A percentile compares a stretch with the other conserved stretches of the same genome.
These are phyloP conservation scores for Lyophyllum semitale DNA, from an alignment of 768 basidiomycete genomes.

Conservation along the genomic window DNA sequence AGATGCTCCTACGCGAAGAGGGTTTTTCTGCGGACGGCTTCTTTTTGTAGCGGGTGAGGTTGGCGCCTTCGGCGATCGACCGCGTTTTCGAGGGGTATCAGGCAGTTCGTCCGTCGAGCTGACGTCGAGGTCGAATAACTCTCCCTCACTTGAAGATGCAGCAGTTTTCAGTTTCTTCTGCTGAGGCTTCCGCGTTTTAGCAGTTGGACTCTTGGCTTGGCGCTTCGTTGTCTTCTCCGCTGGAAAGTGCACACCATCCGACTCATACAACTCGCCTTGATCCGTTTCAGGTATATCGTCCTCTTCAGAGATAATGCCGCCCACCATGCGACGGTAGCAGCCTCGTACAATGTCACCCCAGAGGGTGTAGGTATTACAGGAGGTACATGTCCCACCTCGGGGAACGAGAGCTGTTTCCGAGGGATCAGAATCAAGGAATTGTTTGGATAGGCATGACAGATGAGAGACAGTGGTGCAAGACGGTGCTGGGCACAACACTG, in stretches of 20 bases:
- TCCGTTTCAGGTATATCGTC: constrained; percentile 13
- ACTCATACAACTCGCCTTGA: constrained; percentile 33
- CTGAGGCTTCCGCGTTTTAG: constrained; percentile 2
- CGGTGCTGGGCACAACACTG: constrained; percentile 53
- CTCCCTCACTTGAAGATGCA: constrained; percentile 26
- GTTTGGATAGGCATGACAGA: constrained; percentile 53
- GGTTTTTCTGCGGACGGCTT: neutral
- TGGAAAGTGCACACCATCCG: constrained; percentile 19
- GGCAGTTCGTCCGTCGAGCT: constrained; percentile 16
- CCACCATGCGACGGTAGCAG: constrained; percentile 51
- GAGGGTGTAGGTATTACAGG: constrained; percentile 54
- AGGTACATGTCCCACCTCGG: constrained; percentile 59
- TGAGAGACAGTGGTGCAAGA: constrained; percentile 58
- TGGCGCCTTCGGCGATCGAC: constrained; percentile 11
- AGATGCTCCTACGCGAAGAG: neutral
- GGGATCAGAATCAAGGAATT: constrained; percentile 37
- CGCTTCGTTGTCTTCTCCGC: constrained; percentile 1
- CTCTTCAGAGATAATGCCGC: constrained; percentile 27
- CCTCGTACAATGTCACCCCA: constrained; percentile 75
- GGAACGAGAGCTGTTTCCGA: constrained; percentile 45
- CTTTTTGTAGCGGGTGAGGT: neutral
- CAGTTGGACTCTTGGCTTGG: constrained; percentile 12
- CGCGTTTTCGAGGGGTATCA: constrained; percentile 26
- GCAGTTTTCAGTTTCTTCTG: constrained; percentile 9
- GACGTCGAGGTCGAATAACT: constrained; percentile 28